These are phyloP conservation scores for Astragalus membranaceus DNA, from an alignment of 306 rosid genomes.

Conservation along the genomic window DNA sequence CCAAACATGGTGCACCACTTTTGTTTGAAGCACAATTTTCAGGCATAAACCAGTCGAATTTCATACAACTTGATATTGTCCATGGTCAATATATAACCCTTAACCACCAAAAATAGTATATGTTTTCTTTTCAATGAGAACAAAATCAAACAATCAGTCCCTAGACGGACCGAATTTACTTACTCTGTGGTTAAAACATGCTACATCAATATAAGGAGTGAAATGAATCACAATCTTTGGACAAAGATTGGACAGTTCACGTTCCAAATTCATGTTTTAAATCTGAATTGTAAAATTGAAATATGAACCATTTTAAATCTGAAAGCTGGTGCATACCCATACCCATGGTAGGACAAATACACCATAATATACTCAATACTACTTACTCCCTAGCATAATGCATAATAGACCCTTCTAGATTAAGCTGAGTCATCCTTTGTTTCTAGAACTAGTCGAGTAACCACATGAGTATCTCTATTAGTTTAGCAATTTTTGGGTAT, in stretches of 20 bases:
- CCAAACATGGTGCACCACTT: not conserved
- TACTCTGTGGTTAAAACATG: not conserved
- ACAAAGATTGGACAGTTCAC: no score
- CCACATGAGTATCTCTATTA: no score
- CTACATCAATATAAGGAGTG: not conserved
- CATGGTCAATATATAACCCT: not conserved
- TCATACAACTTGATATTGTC: not conserved
- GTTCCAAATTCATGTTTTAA: no score
- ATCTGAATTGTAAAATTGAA: not conserved
- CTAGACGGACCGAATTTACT: not conserved
- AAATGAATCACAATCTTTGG: not conserved
- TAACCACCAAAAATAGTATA: slow-evolving; percentile 12
- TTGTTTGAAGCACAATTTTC: not conserved
- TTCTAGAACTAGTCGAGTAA: no score
- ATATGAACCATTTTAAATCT: not conserved
- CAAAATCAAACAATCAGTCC: not conserved
- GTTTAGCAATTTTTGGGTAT: no score
- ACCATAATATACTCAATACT: no score
- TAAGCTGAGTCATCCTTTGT: no score
- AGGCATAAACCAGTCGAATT: not conserved
- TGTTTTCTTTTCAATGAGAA: not conserved
- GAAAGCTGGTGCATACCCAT: no score
- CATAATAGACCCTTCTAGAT: no score
- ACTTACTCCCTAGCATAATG: no score
- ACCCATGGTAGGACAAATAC: no score